Base-by-base conservation (phyloP, 1,284 basidiomycete species). In the Trametes polyzona region DNA sequence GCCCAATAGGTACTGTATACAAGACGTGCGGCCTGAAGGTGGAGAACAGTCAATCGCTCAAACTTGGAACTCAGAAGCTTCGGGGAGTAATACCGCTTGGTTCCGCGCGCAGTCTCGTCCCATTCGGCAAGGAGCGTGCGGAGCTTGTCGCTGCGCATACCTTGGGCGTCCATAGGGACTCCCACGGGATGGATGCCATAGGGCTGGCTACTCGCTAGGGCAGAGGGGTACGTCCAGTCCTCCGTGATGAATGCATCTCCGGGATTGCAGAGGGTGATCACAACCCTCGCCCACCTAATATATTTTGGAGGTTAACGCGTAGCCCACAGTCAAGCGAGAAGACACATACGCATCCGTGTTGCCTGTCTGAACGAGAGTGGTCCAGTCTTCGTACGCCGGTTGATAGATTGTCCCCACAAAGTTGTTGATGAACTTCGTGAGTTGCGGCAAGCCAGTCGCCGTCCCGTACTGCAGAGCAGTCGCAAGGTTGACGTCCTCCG, bases 401-500 rank as follows among this genome's bases (percentile, higher is more conserved):
- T 81, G 76, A 71, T 83, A 91, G 1, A 93, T 82, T 53, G 78
- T 82, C 39, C 66, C 69, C 3, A 83, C 80, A 65, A 92, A 89
- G 37, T 87, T 80, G 46, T 80, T 71, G 47, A 87, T 69, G 62
- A 88, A 79, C 17, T 73, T 67, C 58, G 80, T 76, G 2, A 89
- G 76, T 49, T 79, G 74, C 0, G 78, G 74, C 19, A 84, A 62
- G 8, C 87, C 89, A 4, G 72, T 75, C 0, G 86, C 82, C 29
- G 78, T 73, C n/a, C 86, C 81, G 66, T 94, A 95, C 71, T 95
- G 93, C 27, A 95, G 77, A 14, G 86, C 80, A 9, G 75, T 76
- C 0, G 86, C 78, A 6, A 95, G 77, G 68, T 88, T 87, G 36
- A 93, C 69, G 24, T 83, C 82, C 7, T 77, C 78, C 7, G 53